Evolutionary conservation across 148 eudicot genomes (phyloP).

Genomic region (Linanthus parryae): DNA sequence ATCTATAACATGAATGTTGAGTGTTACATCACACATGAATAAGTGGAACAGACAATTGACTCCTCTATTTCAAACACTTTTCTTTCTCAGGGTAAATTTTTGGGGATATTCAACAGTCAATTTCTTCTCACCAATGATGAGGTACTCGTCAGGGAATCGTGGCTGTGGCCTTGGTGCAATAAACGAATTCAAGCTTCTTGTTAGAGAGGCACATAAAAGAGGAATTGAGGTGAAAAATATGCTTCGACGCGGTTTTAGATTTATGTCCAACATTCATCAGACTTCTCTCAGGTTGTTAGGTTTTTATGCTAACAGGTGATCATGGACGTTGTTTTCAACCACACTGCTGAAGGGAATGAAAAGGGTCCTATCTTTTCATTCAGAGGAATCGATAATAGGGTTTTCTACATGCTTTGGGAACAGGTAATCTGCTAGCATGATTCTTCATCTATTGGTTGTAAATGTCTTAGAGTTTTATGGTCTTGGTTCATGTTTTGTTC

Average conservation of each 20-base stretch:
- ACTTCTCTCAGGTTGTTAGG: background rate
- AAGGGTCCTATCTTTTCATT: constrained; percentile 87
- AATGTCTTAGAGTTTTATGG: background rate
- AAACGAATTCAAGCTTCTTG: constrained; percentile 87
- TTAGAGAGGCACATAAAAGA: constrained; percentile 94
- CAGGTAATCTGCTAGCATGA: constrained; percentile 39
- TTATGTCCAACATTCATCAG: no score
- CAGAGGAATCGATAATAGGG: constrained; percentile 93
- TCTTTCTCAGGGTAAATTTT: constrained; percentile 70
- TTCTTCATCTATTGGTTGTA: background rate
- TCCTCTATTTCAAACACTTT: no score
- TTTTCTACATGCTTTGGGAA: constrained; percentile 94
- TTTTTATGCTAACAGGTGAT: constrained; percentile 51
- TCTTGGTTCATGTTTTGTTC: background rate
- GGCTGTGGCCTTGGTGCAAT: constrained; percentile 77
- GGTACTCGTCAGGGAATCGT: constrained; percentile 71
- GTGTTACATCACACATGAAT: no score
- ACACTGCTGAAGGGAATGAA: constrained; percentile 99
- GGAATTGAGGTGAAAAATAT: constrained; percentile 81
- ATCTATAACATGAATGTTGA: no score
- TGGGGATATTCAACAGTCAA: constrained; percentile 98
- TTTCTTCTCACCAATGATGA: constrained; percentile 91
- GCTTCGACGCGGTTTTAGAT: constrained; percentile 9
- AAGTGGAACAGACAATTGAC: no score
- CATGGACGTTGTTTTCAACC: constrained; percentile 99